Evolutionary conservation across 352 stramenopile species (phyloP).

Genomic region (Phytophthora rubi): DNA sequence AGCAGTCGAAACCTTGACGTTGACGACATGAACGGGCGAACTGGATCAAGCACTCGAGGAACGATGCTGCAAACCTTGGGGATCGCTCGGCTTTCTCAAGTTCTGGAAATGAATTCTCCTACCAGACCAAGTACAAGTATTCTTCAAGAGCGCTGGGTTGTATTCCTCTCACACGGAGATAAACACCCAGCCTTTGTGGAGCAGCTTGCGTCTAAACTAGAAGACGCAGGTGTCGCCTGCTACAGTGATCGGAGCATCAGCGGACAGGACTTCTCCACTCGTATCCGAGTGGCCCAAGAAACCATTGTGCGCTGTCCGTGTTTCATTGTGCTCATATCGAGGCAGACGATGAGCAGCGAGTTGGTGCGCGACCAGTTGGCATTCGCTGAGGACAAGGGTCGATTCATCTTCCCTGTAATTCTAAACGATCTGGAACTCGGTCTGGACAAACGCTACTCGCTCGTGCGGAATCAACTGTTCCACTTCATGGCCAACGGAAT

Average conservation of each 20-base stretch:
- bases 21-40: background rate
- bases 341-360: constrained; percentile 57
- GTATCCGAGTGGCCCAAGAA: constrained; percentile 43
- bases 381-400: constrained; percentile 74
- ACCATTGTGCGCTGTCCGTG: constrained; percentile 69
- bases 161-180: constrained; percentile 32
- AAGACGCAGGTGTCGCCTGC: constrained; percentile 9
- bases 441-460: constrained; percentile 71
- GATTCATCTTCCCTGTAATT: constrained; percentile 67
- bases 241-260: constrained; percentile 25
- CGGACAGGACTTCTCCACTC: constrained; percentile 23
- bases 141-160: constrained; percentile 11
- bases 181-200: constrained; percentile 20
- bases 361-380: constrained; percentile 72
- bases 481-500: constrained; percentile 60
- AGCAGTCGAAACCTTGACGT: constrained; percentile 1
- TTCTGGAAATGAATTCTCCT: background rate
- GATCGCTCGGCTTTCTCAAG: constrained; percentile 1
- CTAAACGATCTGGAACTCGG: constrained; percentile 65
- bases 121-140: constrained; percentile 7
- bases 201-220: constrained; percentile 12
- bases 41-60: constrained; percentile 13
- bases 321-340: constrained; percentile 69
- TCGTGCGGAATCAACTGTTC: constrained; percentile 67
- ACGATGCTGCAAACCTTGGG: constrained; percentile 23